Percentiles rank a stretch among this genome's conserved stretches.
These are phyloP conservation scores for Cyberlindnera samutprakarnensis DNA, from an alignment of 805 yeast species.

Conservation along the genomic window DNA sequence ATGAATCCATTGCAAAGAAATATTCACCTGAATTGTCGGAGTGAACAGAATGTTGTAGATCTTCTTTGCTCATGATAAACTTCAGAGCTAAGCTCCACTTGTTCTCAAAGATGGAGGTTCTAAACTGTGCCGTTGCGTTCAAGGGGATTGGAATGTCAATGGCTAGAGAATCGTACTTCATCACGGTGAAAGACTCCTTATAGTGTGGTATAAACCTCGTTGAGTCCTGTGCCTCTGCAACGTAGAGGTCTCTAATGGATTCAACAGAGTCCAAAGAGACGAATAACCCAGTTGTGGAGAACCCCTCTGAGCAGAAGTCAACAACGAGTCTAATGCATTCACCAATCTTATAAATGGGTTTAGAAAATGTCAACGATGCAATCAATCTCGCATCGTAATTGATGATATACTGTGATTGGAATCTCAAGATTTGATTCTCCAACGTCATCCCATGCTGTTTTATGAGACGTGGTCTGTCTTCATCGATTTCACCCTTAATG, in stretches of 20 bases:
- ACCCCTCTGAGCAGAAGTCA: conserved; percentile 23
- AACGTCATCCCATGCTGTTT: conserved; percentile 11
- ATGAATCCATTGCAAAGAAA: conserved; percentile 24
- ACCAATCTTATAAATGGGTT: conserved; percentile 35
- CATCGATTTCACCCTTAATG: conserved; percentile 3
- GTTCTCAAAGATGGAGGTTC: conserved; percentile 30
- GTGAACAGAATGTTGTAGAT: conserved; percentile 20
- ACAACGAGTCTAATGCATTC: conserved; percentile 34
- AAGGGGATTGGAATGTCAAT: conserved; percentile 28
- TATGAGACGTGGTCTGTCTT: conserved; percentile 4
- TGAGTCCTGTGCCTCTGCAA: conserved; percentile 9
- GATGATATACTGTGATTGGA: conserved; percentile 31
- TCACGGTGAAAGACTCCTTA: conserved; percentile 25
- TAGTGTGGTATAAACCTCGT: conserved; percentile 19
- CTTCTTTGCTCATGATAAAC: conserved; percentile 25
- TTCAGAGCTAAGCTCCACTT: conserved; percentile 31
- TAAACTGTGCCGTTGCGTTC: conserved; percentile 31
- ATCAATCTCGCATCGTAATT: conserved; percentile 34
- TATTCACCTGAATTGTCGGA: conserved; percentile 30
- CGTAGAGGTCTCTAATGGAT: conserved; percentile 25
- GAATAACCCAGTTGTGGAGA: conserved; percentile 32
- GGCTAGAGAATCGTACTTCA: conserved; percentile 20
- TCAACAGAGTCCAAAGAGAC: conserved; percentile 29
- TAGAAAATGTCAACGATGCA: conserved; percentile 32
- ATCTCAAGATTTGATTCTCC: conserved; percentile 17